Conservation (phyloP, 2,329 filamentous ascomycete species). For the Trematosphaeria pertusa region DNA sequence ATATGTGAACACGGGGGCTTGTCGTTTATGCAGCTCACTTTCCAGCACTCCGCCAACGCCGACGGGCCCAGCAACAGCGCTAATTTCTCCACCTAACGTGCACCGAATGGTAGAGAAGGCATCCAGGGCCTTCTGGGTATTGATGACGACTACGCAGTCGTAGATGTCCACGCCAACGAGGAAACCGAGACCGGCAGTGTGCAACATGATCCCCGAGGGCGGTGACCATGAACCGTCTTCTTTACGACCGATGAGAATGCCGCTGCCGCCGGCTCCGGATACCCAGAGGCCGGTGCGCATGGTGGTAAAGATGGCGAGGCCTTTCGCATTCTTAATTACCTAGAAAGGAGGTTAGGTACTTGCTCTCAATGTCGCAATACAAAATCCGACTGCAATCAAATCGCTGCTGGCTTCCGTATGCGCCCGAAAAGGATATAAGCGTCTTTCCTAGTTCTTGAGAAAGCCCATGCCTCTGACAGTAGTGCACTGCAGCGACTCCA, state of each 20-base stretch:
- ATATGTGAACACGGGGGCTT: constrained; percentile 80
- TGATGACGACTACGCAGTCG: constrained; percentile 93
- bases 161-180: constrained; percentile 93
- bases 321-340: constrained; percentile 88
- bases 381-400: background rate
- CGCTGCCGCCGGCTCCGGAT: constrained; percentile 88
- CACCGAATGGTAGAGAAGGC: constrained; percentile 80
- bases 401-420: background rate
- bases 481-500: too few species aligned
- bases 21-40: constrained; percentile 70
- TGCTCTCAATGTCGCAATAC: too few species aligned
- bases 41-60: constrained; percentile 78
- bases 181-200: constrained; percentile 88
- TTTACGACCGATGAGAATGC: constrained; percentile 82
- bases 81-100: constrained; percentile 82
- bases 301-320: constrained; percentile 91
- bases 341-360: constrained; percentile 33
- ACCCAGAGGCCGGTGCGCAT: constrained; percentile 94
- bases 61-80: constrained; percentile 77
- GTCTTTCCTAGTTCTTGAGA: too few species aligned
- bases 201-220: constrained; percentile 87
- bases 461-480: too few species aligned
- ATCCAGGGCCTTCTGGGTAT: constrained; percentile 82
- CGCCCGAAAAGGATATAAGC: too few species aligned
- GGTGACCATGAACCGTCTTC: constrained; percentile 90